Conservation (phyloP, 306 rosid genomes). For the Hippophae gyantsensis region DNA sequence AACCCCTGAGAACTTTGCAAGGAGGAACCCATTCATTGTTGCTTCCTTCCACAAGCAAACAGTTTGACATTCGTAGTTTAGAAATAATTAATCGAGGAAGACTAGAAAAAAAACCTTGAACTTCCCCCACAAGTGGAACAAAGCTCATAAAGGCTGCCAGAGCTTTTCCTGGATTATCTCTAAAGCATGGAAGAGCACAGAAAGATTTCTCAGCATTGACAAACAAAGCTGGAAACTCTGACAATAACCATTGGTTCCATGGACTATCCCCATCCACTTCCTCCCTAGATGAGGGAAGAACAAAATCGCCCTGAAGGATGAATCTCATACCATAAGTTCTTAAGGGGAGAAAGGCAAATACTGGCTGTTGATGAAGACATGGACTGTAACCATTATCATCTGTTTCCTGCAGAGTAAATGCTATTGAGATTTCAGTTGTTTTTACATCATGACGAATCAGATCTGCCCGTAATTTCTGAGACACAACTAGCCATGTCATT, state of each 20-base stretch:
- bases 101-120: slow-evolving; percentile 83
- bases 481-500: slow-evolving; percentile 80
- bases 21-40: slow-evolving; percentile 69
- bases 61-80: slow-evolving; percentile 58
- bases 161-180: slow-evolving; percentile 68
- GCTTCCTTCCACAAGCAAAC: slow-evolving; percentile 71
- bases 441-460: slow-evolving; percentile 50
- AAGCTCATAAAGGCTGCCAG: slow-evolving; percentile 81
- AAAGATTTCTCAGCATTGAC: slow-evolving; percentile 64
- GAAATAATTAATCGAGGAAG: slow-evolving; percentile 76
- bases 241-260: slow-evolving; percentile 93
- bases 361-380: slow-evolving; percentile 66
- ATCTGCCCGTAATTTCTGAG: slow-evolving; percentile 55
- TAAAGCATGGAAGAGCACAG: slow-evolving; percentile 69
- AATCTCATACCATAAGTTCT: slow-evolving; percentile 84
- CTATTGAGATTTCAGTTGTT: slow-evolving; percentile 80
- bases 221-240: slow-evolving; percentile 83
- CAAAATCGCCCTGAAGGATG: slow-evolving; percentile 94
- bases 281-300: slow-evolving; percentile 96
- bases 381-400: slow-evolving; percentile 45
- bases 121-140: slow-evolving; percentile 88
- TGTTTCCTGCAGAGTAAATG: slow-evolving; percentile 70
- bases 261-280: slow-evolving; percentile 95
- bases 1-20: slow-evolving; percentile 80
- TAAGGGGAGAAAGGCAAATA: slow-evolving; percentile 89